Base-by-base conservation (phyloP, 2,329 filamentous ascomycete genomes). In the Polytolypa hystricis region DNA sequence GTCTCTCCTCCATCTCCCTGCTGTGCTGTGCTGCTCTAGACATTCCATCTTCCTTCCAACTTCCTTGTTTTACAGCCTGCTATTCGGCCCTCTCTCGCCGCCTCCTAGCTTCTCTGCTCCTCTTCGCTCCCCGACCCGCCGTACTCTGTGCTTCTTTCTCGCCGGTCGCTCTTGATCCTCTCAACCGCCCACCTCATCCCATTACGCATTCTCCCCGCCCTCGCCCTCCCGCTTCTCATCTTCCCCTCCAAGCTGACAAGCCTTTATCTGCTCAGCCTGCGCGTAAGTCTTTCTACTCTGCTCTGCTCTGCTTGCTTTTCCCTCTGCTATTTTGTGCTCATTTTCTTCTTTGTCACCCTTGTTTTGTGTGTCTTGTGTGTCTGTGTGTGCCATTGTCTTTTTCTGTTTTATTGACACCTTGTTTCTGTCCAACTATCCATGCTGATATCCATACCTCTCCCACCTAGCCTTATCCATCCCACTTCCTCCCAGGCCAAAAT, bases 191-290 rank as follows among this genome's bases (percentile, higher is more conserved):
- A n/a, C n/a, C n/a, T n/a, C n/a, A n/a, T n/a, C n/a, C n/a, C n/a
- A n/a, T n/a, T n/a, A n/a, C n/a, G n/a, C n/a, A n/a, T n/a, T n/a
- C n/a, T n/a, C n/a, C n/a, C n/a, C n/a, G n/a, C 30, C 4, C 6
- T 18, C 30, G n/a, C 12, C 5, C 6, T 15, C 14, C 30, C 30
- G 18, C 12, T 14, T 30, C 11, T 30, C 28, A n/a, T 11, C n/a
- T 19, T 16, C 14, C 5, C 6, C n/a, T 11, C 18, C 6, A 32
- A 5, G 30, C 30, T 30, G 28, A 6, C 28, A 30, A 30, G 7
- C 28, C 14, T 32, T 32, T 17, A 19, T 17, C 19, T 33, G 8
- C 33, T 29, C 23, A 30, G 28, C 14, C 28, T 30, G 28, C 20
- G 14, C n/a, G 21, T 25, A 25, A 7, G 21, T 25, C n/a, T 7